A percentile compares a stretch with the other conserved stretches of the same genome.
Evolutionary conservation across 2,329 filamentous ascomycete genomes (phyloP).

Genomic region (Trichoderma gracile): DNA sequence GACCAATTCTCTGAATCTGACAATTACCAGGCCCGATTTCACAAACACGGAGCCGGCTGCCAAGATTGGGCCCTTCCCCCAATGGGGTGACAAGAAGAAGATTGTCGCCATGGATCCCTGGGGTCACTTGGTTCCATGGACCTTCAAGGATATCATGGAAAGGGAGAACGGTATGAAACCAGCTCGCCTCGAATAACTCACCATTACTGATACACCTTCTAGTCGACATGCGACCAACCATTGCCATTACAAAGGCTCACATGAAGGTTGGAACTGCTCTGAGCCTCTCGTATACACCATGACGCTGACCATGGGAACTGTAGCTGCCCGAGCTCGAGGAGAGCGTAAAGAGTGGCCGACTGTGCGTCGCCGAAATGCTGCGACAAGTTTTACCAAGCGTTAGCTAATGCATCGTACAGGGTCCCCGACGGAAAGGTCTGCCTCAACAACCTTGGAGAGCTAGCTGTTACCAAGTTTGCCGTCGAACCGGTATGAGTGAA

Average conservation of each 20-base stretch:
- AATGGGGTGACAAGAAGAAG: constrained; percentile 88
- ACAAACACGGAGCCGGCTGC: constrained; percentile 87
- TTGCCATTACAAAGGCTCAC: constrained; percentile 87
- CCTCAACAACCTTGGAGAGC: constrained; percentile 79
- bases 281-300: not conserved
- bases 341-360: constrained; percentile 75
- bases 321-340: constrained; percentile 88
- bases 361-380: constrained; percentile 48
- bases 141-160: constrained; percentile 77
- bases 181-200: not conserved
- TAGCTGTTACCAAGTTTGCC: constrained; percentile 93
- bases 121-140: constrained; percentile 81
- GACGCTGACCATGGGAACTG: not conserved
- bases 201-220: constrained; percentile 18
- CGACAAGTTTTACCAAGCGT: not conserved
- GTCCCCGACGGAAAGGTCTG: constrained; percentile 84
- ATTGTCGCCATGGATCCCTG: constrained; percentile 97
- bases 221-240: constrained; percentile 86
- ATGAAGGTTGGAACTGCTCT: constrained; percentile 64
- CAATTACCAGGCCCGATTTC: constrained; percentile 53
- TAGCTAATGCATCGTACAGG: constrained; percentile 36
- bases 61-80: constrained; percentile 81
- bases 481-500: constrained; percentile 75
- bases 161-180: constrained; percentile 62
- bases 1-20: not conserved